Conservation (phyloP, 805 yeast genomes). For the Lipomyces kockii region DNA sequence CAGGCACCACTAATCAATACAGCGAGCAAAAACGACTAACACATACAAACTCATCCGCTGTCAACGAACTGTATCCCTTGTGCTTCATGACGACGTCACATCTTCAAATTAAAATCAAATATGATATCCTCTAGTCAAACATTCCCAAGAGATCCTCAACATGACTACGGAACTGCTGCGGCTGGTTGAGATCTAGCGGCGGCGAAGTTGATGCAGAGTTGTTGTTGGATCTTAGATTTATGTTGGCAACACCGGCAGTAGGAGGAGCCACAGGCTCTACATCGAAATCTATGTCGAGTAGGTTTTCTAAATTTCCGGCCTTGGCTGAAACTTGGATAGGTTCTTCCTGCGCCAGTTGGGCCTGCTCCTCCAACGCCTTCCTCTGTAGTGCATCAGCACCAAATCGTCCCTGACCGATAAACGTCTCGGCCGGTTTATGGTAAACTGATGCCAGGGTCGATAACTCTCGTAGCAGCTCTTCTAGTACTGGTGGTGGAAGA, state of each 20-base stretch:
- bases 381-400: conserved; percentile 50
- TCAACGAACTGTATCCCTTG: not conserved
- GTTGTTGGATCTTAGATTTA: conserved; percentile 60
- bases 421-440: conserved; percentile 76
- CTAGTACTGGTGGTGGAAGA: conserved; percentile 70
- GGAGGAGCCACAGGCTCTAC: conserved; percentile 43
- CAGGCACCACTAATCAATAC: not conserved
- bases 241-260: conserved; percentile 64
- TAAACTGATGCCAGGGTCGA: conserved; percentile 88
- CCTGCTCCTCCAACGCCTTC: conserved; percentile 74
- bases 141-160: conserved; percentile 35
- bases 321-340: conserved; percentile 50
- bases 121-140: conserved; percentile 27
- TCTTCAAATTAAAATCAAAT: not conserved
- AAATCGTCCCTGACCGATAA: conserved; percentile 54
- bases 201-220: conserved; percentile 44
- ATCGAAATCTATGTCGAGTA: conserved; percentile 83
- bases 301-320: conserved; percentile 71
- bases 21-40: not conserved
- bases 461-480: conserved; percentile 72
- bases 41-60: not conserved
- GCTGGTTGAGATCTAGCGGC: conserved; percentile 28
- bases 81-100: not conserved
- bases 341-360: conserved; percentile 76
- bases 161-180: conserved; percentile 34